phyloP scores from a whole-genome alignment of 352 stramenopile species.

The Phytophthora pistaciae region DNA sequence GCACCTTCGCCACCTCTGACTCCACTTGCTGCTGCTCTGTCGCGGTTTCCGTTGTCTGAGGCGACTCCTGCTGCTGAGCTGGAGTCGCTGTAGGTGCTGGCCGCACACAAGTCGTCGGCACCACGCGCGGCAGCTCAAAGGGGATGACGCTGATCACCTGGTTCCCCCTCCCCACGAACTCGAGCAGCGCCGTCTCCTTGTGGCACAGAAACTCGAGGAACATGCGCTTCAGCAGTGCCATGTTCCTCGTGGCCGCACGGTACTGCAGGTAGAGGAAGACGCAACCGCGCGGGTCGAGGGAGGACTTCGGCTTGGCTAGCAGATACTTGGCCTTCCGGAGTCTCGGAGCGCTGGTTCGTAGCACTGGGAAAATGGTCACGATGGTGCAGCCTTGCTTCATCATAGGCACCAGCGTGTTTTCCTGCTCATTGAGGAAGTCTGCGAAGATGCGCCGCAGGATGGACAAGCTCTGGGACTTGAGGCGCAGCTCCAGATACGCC shows the following conservation, averaged over 20 bases:
- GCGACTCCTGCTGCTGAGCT: background rate
- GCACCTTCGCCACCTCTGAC: background rate
- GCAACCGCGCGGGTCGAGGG: constrained; percentile 25
- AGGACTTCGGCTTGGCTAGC: constrained; percentile 40
- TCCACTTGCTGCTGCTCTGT: background rate
- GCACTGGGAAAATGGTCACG: constrained; percentile 53
- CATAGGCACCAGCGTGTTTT: constrained; percentile 53
- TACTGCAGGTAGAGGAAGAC: constrained; percentile 50
- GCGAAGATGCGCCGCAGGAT: constrained; percentile 64
- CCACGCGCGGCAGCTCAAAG: constrained; percentile 28
- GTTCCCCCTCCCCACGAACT: constrained; percentile 36
- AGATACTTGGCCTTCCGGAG: constrained; percentile 28
- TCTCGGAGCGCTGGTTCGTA: constrained; percentile 8
- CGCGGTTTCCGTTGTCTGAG: background rate
- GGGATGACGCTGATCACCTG: constrained; percentile 53
- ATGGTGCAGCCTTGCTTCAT: constrained; percentile 43
- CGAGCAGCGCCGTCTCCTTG: constrained; percentile 30
- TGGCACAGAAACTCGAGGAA: constrained; percentile 46
- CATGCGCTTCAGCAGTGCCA: constrained; percentile 46
- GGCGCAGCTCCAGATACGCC: constrained; percentile 57
- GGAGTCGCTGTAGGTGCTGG: background rate
- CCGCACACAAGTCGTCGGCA: background rate
- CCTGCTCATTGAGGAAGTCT: constrained; percentile 62
- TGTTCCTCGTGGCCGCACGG: constrained; percentile 50
- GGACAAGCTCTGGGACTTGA: constrained; percentile 53